Base-by-base conservation (phyloP, 2,329 filamentous ascomycete species). In the Talaromyces sp. region DNA sequence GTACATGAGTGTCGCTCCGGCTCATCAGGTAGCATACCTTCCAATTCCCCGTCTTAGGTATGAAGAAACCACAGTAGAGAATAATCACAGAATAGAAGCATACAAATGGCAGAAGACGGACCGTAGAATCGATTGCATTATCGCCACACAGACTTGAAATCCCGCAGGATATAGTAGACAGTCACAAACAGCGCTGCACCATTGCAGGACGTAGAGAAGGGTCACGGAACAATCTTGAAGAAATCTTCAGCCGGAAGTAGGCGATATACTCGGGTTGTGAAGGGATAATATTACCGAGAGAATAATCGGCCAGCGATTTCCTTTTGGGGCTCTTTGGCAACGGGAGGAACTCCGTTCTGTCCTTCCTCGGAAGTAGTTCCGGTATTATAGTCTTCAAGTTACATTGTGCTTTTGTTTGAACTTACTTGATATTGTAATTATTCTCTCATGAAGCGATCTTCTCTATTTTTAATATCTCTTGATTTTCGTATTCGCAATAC, bases 61-160 rank as follows among this genome's bases (percentile, higher is more conserved):
- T 67, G 2, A 71, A 50, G 6, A 47, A 61, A 13, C 72, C 71
- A 31, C 69, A 70, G 19, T 60, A 37, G 19, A 74, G 52, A 47
- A 67, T 66, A 27, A 65, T 35, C 11, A 22, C 22, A 22, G 22
- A 69, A 22, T 68, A 39, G 25, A 72, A 27, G 49, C 62, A 61
- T 45, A 75, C 66, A 47, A 69, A 71, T 2, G 72, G 72, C 13
- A 75, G 63, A 3, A 77, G 67, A 10, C 70, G 71, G 2, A 77
- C 73, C 10, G 70, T 70, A 11, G 73, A 68, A 25, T 49, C 68
- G 11, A 73, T 52, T 1, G 70, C 73, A 0, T 69, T 72, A 56
- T 82, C 81, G 8, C 79, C 79, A 75, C 0, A 78, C 77, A 68
- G 85, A 86, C 64, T 84, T 81, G 70, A 85, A 73, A 22, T 22